Evolutionary conservation across 257 asterid genomes (phyloP).

Genomic region (Phtheirospermum japonicum): DNA sequence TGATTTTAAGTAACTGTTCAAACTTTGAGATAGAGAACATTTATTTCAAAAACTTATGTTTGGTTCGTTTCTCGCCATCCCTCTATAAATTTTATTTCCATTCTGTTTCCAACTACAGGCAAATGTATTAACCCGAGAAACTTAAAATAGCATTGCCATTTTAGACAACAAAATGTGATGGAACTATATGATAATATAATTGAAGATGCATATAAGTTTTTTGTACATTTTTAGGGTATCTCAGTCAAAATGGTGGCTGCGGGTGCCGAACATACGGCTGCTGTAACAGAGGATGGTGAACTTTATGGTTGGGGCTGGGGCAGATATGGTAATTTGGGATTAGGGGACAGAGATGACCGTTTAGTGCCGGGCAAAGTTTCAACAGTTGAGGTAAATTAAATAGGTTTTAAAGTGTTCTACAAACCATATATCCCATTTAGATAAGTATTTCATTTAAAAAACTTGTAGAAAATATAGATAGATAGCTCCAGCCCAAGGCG

Average conservation of each 20-base stretch:
- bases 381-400: slow-evolving; percentile 48
- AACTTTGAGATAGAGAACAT: neutral
- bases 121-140: neutral
- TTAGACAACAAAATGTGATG: neutral
- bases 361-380: slow-evolving; percentile 78
- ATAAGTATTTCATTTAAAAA: neutral
- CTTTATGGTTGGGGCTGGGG: slow-evolving; percentile 99
- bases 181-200: neutral
- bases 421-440: neutral
- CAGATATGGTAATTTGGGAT: slow-evolving; percentile 91
- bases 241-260: slow-evolving; percentile 95
- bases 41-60: neutral
- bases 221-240: slow-evolving; percentile 52
- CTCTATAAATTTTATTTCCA: neutral
- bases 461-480: neutral
- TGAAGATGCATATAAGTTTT: no score
- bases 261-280: slow-evolving; percentile 99
- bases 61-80: neutral
- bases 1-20: neutral
- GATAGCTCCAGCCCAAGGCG: neutral
- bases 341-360: slow-evolving; percentile 92
- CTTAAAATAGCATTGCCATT: neutral
- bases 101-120: neutral
- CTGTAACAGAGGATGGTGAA: slow-evolving; percentile 93
- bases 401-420: neutral